Percentiles rank a stretch among this genome's conserved stretches.
Conservation (phyloP, 805 yeast genomes). For the Candida yuanshanica region DNA sequence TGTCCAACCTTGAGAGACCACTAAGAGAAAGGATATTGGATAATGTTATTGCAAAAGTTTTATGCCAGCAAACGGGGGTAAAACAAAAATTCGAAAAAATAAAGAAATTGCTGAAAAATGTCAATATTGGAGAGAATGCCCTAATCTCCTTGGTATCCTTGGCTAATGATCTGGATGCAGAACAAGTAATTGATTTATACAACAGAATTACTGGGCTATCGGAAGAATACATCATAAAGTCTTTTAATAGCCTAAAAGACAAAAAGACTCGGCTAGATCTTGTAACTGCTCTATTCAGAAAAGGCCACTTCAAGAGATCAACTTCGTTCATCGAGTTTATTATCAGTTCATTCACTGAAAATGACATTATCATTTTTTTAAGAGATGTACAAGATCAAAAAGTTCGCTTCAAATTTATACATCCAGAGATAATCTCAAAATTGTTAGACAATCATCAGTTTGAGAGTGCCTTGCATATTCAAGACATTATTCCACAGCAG, state of each 20-base stretch:
- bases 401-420: background rate
- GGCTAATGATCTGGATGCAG: background rate
- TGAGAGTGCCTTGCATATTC: background rate
- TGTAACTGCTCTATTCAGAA: background rate
- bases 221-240: background rate
- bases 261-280: background rate
- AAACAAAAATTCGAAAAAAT: background rate
- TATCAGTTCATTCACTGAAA: background rate
- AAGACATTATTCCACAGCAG: background rate
- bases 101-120: background rate
- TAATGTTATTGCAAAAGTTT: background rate
- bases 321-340: background rate
- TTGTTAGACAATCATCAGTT: background rate
- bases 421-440: background rate
- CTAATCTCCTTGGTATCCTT: background rate
- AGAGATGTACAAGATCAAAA: background rate
- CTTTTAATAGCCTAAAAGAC: background rate
- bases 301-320: background rate
- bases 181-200: background rate
- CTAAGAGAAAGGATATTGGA: background rate
- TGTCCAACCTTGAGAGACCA: background rate
- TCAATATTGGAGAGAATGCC: background rate
- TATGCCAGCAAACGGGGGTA: background rate
- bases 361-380: background rate
- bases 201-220: background rate